Conservation (phyloP, 2,329 filamentous ascomycete genomes). For the Nemania abortiva region DNA sequence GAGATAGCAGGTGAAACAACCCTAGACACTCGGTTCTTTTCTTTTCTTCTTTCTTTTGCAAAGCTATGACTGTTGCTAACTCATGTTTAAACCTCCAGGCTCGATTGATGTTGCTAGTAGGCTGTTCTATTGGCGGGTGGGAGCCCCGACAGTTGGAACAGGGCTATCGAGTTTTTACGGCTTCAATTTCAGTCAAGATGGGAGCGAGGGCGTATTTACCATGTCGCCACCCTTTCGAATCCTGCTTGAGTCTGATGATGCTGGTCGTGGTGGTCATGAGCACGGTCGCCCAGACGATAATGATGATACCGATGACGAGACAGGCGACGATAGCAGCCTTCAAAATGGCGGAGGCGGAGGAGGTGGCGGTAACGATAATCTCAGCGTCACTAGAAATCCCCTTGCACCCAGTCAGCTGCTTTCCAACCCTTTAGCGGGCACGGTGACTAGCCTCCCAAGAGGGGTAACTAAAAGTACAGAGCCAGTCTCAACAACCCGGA, state of each 20-base stretch:
- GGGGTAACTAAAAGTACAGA: too few relatives aligned
- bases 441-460: background rate
- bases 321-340: too few relatives aligned
- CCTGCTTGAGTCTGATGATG: background rate
- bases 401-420: background rate
- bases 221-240: conserved; percentile 18
- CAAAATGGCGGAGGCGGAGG: background rate
- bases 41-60: background rate
- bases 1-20: conserved; percentile 10
- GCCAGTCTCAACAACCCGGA: background rate
- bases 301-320: background rate
- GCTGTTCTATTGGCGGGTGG: conserved; percentile 14
- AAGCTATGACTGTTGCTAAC: background rate
- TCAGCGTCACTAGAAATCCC: background rate
- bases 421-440: background rate
- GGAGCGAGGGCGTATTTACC: background rate
- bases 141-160: background rate
- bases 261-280: background rate
- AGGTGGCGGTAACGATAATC: background rate
- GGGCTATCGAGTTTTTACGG: background rate
- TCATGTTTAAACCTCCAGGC: background rate
- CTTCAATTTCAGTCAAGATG: conserved; percentile 9
- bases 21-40: background rate
- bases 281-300: background rate
- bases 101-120: conserved; percentile 7